A percentile compares a stretch with the other conserved stretches of the same genome.
Evolutionary conservation across 768 basidiomycete genomes (phyloP).

Genomic region (Tulasnella sp.): DNA sequence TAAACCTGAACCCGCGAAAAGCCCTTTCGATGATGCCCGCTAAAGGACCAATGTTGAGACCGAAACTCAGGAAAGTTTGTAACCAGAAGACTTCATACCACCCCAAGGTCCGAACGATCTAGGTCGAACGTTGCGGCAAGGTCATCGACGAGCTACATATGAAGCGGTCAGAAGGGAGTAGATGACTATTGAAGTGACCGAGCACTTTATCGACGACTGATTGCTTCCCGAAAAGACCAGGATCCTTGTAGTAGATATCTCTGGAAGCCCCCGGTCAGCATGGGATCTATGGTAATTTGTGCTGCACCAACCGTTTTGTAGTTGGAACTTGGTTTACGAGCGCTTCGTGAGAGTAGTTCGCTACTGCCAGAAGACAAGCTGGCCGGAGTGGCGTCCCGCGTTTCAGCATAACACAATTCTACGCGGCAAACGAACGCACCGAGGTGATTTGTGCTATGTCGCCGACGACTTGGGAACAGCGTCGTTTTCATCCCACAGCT

Average conservation of each 20-base stretch:
- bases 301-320: slow-evolving; percentile 57
- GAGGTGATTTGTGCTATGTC: neutral
- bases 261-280: slow-evolving; percentile 41
- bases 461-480: neutral
- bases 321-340: slow-evolving; percentile 51
- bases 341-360: slow-evolving; percentile 69
- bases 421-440: neutral
- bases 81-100: slow-evolving; percentile 49
- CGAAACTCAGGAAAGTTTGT: neutral
- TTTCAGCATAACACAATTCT: neutral
- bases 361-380: slow-evolving; percentile 68
- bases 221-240: slow-evolving; percentile 72
- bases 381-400: neutral
- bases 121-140: slow-evolving; percentile 77
- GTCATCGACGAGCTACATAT: slow-evolving; percentile 74
- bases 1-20: slow-evolving; percentile 68
- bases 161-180: slow-evolving; percentile 20
- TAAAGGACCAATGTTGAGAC: slow-evolving; percentile 37
- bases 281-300: slow-evolving; percentile 16
- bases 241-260: slow-evolving; percentile 86
- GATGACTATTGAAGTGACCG: slow-evolving; percentile 29
- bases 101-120: slow-evolving; percentile 70
- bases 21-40: slow-evolving; percentile 87
- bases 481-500: slow-evolving; percentile 23
- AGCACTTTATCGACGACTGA: slow-evolving; percentile 71